Evolutionary conservation across 164 flowering plant species (phyloP), one percentile per base, ranked within the genome.

Genomic region (Macadamia integrifolia): DNA sequence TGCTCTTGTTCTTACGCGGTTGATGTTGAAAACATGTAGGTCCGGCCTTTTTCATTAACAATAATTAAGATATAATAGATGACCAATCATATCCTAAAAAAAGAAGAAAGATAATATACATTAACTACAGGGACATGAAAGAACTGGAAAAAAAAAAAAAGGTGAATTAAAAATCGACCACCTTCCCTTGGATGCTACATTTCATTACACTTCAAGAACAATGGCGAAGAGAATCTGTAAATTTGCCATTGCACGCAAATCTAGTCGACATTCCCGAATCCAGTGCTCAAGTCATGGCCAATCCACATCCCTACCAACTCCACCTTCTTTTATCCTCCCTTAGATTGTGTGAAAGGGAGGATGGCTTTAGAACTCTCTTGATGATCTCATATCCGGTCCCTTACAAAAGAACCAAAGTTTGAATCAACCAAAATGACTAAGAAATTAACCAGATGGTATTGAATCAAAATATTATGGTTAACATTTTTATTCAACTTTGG

Each of bases 241-340:
- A 67, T 14, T 58, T 67, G 58, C 42, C 70, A 44, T 67, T 67
- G 63, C 57, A 67, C 63, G 70, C 70, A 67, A 59, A 58, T 58
- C 70, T 67, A 67, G 70, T 57, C 70, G 70, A 67, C 70, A 67
- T 50, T 46, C 5, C 14, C 15, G 64, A 67, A 67, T 67, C 63
- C 23, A 44, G 70, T 67, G 70, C 64, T 59, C 64, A 5, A 58
- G 23, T 35, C 3, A 5, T 5, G 3, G 40, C 18, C 62, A 42
- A 40, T 14, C 48, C 12, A 55, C 64, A 29, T 42, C 40, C 40
- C 57, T 42, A 30, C 57, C 56, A 43, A 35, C 40, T 57, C 64
- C 28, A 18, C 52, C 15, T 17, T 18, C 15, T 53, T 60, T 29
- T 52, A 2, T 35, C 29, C 57, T 12, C 17, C 15, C 14, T 59